Percentiles rank a stretch among this genome's conserved stretches.
These are phyloP conservation scores for Aspergillus incahuasiensis DNA, from an alignment of 495 filamentous ascomycete species.

Conservation along the genomic window DNA sequence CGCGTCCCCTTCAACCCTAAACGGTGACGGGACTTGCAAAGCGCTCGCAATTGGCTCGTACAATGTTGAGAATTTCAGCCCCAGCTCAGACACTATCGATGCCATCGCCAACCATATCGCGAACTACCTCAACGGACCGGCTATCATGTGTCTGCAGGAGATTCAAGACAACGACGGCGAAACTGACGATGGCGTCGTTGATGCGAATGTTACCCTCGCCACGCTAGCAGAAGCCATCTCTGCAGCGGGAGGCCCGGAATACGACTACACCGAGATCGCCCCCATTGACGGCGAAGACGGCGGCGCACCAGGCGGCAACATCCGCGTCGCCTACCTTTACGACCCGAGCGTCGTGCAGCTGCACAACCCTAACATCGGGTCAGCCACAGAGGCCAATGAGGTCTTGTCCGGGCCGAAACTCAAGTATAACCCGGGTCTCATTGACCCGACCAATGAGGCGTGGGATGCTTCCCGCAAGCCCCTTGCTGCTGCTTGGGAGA, in stretches of 20 bases:
- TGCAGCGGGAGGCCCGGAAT: conserved; percentile 11
- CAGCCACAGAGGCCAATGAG: conserved; percentile 36
- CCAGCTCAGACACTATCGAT: conserved; percentile 38
- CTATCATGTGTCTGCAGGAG: conserved; percentile 56
- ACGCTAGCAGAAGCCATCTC: conserved; percentile 11
- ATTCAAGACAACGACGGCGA: conserved; percentile 55
- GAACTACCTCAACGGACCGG: conserved; percentile 47
- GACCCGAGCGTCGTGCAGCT: conserved; percentile 45
- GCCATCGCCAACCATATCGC: conserved; percentile 52
- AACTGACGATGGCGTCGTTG: conserved; percentile 40
- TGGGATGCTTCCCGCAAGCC: conserved; percentile 54
- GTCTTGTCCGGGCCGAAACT: conserved; percentile 46
- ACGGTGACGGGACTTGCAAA: conserved; percentile 40
- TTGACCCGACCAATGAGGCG: conserved; percentile 50
- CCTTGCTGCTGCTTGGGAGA: conserved; percentile 52
- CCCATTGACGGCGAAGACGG: conserved; percentile 49
- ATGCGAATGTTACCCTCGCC: conserved; percentile 38
- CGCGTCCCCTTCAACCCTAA: conserved; percentile 38
- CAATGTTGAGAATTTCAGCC: conserved; percentile 58
- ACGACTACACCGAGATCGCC: conserved; percentile 41
- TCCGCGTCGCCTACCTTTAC: conserved; percentile 60
- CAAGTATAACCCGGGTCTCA: conserved; percentile 54
- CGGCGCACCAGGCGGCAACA: conserved; percentile 59
- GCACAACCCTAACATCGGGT: conserved; percentile 43
- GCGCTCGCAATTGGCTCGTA: conserved; percentile 53